Evolutionary conservation across 225 moss, liverwort and hornwort species (phyloP).

Genomic region (Marchantia polymorpha): DNA sequence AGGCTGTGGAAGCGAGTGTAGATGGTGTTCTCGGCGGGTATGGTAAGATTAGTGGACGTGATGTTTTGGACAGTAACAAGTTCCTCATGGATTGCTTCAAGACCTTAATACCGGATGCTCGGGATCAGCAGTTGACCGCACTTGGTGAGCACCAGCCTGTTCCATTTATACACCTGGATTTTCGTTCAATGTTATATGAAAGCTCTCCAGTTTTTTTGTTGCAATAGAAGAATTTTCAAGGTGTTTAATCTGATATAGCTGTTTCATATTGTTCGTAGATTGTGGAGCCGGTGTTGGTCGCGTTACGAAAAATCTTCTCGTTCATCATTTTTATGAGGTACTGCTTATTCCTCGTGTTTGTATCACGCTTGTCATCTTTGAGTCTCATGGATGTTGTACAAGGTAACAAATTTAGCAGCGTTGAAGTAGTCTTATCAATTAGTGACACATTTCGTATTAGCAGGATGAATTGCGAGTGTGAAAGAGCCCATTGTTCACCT

Average conservation of each 20-base stretch:
- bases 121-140: slow-evolving; percentile 20
- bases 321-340: slow-evolving; percentile 84
- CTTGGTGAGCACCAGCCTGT: slow-evolving; percentile 30
- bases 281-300: slow-evolving; percentile 99
- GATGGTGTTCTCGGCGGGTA: slow-evolving; percentile 97
- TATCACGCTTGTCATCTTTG: too few relatives aligned
- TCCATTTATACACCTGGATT: background rate
- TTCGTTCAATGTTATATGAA: background rate
- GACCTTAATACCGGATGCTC: slow-evolving; percentile 27
- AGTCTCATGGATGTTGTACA: too few relatives aligned
- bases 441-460: too few relatives aligned
- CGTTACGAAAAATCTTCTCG: slow-evolving; percentile 83
- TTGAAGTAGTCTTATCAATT: too few relatives aligned
- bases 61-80: slow-evolving; percentile 80
- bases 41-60: slow-evolving; percentile 78
- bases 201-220: background rate
- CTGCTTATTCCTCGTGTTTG: background rate
- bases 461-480: too few relatives aligned
- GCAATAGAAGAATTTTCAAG: background rate
- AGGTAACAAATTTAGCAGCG: too few relatives aligned
- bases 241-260: background rate
- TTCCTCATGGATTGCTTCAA: slow-evolving; percentile 65
- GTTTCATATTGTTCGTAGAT: slow-evolving; percentile 45
- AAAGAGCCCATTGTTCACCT: too few relatives aligned
- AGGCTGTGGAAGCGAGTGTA: slow-evolving; percentile 94